Evolutionary conservation across 192 early-diverging fungal species (phyloP), one percentile per base, ranked within the genome.

Genomic region (Backusella liffmaniae): DNA sequence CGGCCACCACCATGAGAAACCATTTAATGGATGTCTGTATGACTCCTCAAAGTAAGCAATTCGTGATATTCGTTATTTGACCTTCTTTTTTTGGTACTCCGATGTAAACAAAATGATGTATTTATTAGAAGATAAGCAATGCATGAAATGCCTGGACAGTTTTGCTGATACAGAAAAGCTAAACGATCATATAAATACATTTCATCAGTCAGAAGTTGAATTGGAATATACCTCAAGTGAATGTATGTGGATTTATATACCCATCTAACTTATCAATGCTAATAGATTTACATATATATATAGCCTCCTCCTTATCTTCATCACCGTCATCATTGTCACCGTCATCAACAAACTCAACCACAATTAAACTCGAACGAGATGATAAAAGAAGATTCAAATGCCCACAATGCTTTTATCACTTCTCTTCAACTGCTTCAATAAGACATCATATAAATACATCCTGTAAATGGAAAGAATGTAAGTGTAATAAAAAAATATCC

Each of bases 131-230:
- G 56, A 62, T 26, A 62, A 62, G 26, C 56, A 62, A 62, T 62
- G 56, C 56, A 62, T 3, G 23, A 29, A 29, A 26, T 62, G 56
- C 12, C 7, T 62, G 21, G 21, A 23, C 3, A 26, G 56, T 13
- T 62, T 62, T 62, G 56, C 56, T 62, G 56, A 62, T 29, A 62
- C 56, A 3, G 56, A 62, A 29, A 62, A 62, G 12, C 56, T 62
- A 26, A 62, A 26, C 5, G 56, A 62, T 62, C 56, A 62, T 62
- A 62, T 62, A 12, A 62, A 62, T 62, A 1, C 56, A 62, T 62
- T 62, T 62, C 56, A 62, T 62, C 56, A 62, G 56, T n/a, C 56
- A 62, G 10, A 62, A 26, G 23, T 62, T 1, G 56, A 62, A 62
- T 62, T 62, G 12, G 56, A 62, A 29, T 62, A 62, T 26, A 29